These are phyloP conservation scores for Exophiala bonariae DNA, from an alignment of 2,329 filamentous ascomycete genomes.

Conservation along the genomic window DNA sequence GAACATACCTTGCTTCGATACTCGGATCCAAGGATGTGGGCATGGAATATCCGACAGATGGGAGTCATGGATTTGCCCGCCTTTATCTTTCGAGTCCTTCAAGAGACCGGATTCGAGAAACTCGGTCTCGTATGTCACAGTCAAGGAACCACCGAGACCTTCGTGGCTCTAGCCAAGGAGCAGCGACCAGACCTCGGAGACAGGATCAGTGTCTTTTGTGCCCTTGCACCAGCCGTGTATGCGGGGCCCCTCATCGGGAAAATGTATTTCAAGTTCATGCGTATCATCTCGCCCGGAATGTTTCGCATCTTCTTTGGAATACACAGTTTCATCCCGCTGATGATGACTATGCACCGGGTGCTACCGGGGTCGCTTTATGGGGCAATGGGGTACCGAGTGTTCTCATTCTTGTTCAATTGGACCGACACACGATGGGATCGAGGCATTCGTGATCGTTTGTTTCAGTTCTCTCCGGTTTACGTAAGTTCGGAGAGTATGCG, in stretches of 20 bases:
- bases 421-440: conserved; percentile 81
- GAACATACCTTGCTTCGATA: conserved; percentile 70
- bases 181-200: conserved; percentile 82
- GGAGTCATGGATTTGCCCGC: conserved; percentile 85
- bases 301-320: conserved; percentile 87
- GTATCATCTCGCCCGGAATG: conserved; percentile 69
- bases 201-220: conserved; percentile 85
- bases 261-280: conserved; percentile 91
- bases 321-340: conserved; percentile 88
- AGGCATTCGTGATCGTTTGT: conserved; percentile 75
- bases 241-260: conserved; percentile 83
- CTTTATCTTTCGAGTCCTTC: conserved; percentile 74
- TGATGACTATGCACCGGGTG: conserved; percentile 77
- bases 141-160: conserved; percentile 85
- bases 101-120: conserved; percentile 79
- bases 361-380: conserved; percentile 72
- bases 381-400: conserved; percentile 81
- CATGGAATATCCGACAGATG: conserved; percentile 95
- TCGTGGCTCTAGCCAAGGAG: conserved; percentile 85
- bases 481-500: conserved; percentile 87
- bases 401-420: conserved; percentile 88
- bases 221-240: conserved; percentile 85
- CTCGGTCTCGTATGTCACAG: conserved; percentile 83
- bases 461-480: conserved; percentile 89
- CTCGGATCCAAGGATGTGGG: conserved; percentile 88